Percentiles rank a stretch among this genome's conserved stretches.
These are phyloP conservation scores for Opeltia flavorubescens DNA, from an alignment of 495 filamentous ascomycete genomes.

Conservation along the genomic window DNA sequence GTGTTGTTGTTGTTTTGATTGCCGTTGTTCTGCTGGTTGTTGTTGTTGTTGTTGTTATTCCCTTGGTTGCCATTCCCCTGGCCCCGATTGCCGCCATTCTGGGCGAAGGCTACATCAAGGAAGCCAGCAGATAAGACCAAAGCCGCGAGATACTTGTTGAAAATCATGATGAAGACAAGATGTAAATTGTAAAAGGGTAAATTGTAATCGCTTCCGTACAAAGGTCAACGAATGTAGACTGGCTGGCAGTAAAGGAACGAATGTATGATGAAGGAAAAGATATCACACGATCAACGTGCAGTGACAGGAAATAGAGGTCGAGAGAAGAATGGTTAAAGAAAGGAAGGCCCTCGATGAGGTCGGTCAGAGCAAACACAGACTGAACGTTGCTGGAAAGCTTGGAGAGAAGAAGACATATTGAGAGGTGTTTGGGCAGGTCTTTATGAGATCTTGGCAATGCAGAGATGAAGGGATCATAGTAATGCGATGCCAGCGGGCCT, in stretches of 20 bases:
- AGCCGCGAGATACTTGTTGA: conserved; percentile 2
- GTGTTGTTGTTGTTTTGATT: neutral
- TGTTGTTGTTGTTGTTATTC: neutral
- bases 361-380: conserved; percentile 1
- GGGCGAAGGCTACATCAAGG: conserved; percentile 4
- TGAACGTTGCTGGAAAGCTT: conserved; percentile 1
- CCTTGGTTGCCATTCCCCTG: neutral
- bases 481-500: conserved; percentile 2
- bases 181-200: neutral
- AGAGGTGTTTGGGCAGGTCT: neutral
- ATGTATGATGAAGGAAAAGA: neutral
- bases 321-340: conserved; percentile 2
- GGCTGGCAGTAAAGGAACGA: neutral
- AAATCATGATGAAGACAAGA: conserved; percentile 4
- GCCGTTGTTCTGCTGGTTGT: neutral
- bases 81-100: neutral
- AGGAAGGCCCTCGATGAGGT: conserved; percentile 6
- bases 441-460: conserved; percentile 1
- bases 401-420: conserved; percentile 1
- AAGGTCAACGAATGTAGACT: neutral
- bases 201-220: neutral
- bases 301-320: neutral
- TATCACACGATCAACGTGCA: conserved; percentile 11
- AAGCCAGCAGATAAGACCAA: conserved; percentile 5
- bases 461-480: neutral